Base-by-base conservation (phyloP, 768 basidiomycete genomes). In the Boletus rufocinnamomeus region DNA sequence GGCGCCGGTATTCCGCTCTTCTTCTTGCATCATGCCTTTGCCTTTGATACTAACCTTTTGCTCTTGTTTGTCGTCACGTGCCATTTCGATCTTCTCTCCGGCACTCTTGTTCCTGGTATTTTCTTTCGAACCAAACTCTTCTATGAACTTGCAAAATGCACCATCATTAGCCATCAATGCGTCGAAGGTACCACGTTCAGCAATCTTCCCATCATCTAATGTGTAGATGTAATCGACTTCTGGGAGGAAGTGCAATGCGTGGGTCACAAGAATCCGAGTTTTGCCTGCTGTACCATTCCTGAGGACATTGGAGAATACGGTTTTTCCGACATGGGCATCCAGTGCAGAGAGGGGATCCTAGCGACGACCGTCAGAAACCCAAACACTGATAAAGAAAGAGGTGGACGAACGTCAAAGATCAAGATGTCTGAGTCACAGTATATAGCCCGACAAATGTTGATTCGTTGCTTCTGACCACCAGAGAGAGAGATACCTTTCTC, bases 301-400 rank as follows among this genome's bases (percentile, higher is more conserved):
- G 49, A 96, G 81, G 13, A 93, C 89, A 57, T 95, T 87, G 67
- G 90, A 84, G 76, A 96, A 94, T 16, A 95, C 86, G 4, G 84
- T 81, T 71, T 90, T 91, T 41, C 93, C 94, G 50, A 96, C 93
- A 68, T 95, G 93, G 6, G 93, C 93, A 69, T 98, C 95, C 13
- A 98, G 81, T 25, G 93, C 93, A n/a, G 88, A 91, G 11, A 94
- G 77, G 6, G 92, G 92, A 65, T 94, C 93, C 84, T 87, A 9
- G 13, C 1, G 21, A 47, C 3, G 45, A 51, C 23, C 19, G 47
- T 56, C 28, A 61, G n/a, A 41, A 30, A n/a, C 23, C 1, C 7
- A 9, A 49, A 28, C 27, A 28, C 17, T 11, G 14, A 21, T 4
- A 21, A 11, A 34, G 46, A 25, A 40, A 35, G 34, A 23, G 13